Evolutionary conservation across 352 stramenopile species (phyloP), one percentile per base, ranked within the genome.

Genomic region (Phytophthora ramorum): DNA sequence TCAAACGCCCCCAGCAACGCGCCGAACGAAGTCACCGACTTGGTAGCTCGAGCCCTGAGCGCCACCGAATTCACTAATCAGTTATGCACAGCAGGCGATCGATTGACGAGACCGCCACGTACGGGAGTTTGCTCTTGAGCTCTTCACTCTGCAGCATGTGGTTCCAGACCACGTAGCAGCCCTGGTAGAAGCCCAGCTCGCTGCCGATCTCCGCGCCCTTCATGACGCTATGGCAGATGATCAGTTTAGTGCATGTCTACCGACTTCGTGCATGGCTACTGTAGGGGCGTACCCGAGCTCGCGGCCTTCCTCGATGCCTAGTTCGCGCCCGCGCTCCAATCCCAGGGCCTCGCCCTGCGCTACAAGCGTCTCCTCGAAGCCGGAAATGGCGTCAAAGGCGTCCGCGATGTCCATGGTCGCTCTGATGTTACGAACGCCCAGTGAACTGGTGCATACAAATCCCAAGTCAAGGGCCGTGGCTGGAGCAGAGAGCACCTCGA

Each of bases 181-280:
- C 87, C 37, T 87, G 79, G 58, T 95, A 95, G 62, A 95, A 95
- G 0, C 87, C 87, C 43, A 93, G 52, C 58, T 95, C 87, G n/a
- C 79, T 85, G 28, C 87, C 87, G 34, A 95, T 89, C 72, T 95
- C 87, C 2, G 79, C 84, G 35, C 87, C 87, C 69, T 95, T 95
- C 57, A 89, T 76, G 26, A 87, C 57, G 9, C 86, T 94, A 60
- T 16, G 7, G 20, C 58, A 43, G n/a, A 61, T 44, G 20, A 41
- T 12, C 20, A 58, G 13, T 50, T 58, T 51, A 34, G 32, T 40
- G 16, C 7, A 32, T 32, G 4, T 32, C 26, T 32, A 32, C 26
- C 26, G 7, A 8, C 7, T 32, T 32, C 2, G 26, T 32, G 26
- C 26, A 32, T 14, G 16, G 6, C 17, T 19, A 46, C 30, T 9